Evolutionary conservation across 495 filamentous ascomycete genomes (phyloP), one percentile per base, ranked within the genome.

Genomic region (Aspergillus conjunctus): DNA sequence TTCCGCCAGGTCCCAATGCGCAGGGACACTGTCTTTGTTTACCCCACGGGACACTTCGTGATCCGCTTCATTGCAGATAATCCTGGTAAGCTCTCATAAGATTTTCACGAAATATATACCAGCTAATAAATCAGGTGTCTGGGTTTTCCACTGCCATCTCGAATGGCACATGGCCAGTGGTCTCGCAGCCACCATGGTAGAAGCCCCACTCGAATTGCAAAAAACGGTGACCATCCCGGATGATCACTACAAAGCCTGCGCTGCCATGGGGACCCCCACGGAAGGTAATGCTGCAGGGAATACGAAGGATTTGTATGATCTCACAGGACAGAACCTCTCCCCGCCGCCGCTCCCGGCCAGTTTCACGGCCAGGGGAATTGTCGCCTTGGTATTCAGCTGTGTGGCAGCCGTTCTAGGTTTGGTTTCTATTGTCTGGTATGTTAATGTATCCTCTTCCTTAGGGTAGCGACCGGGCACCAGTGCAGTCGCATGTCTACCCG

Each of bases 81-180:
- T 68, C 72, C 60, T 22, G 60, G 60, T 62, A 18, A 26, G n/a
- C 15, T 46, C 15, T 9, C 34, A 21, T 37, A 88, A 1, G 65
- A 85, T 87, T 88, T 71, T 72, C 77, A 30, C 11, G 21, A 12
- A 52, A 12, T n/a, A 18, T 12, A 32, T 15, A 33, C 6, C 17
- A 15, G 81, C 84, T 12, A 79, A 86, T 60, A 92, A 92, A 65
- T 87, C 91, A 17, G 92, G 88, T 54, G 81, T 92, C 37, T 92
- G 86, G 83, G 72, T 92, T 21, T 89, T 92, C 70, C 91, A 94
- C 69, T 93, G 91, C 74, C 89, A 91, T 71, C 81, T 91, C 30
- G 89, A 91, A 77, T 92, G 89, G 88, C 90, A 93, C 67, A 81
- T 91, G 44, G 85, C 82, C 61, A 85, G 84, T 66, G 91, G 91